Conservation (phyloP, 495 filamentous ascomycete genomes). For the Cercophora newfieldiana region DNA sequence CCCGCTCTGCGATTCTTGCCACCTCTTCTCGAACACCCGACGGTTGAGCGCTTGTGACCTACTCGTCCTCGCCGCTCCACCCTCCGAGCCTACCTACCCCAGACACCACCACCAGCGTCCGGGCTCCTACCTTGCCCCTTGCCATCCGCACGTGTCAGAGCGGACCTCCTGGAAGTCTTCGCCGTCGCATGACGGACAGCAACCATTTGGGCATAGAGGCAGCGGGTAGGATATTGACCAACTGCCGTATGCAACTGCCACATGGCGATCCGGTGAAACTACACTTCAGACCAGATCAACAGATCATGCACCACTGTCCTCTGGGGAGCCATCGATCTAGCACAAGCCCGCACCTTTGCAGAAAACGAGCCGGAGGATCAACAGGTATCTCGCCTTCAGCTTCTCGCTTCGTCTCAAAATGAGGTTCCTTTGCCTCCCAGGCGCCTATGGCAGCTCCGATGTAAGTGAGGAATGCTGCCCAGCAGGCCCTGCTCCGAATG, state of each 20-base stretch:
- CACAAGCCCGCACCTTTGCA: slow-evolving; percentile 4
- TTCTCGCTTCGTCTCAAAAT: slow-evolving; percentile 28
- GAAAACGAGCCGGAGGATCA: slow-evolving; percentile 9
- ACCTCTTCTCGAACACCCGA: background rate
- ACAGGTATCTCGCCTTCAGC: background rate
- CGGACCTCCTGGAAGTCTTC: background rate
- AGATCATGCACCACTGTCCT: slow-evolving; percentile 12
- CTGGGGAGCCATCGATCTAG: slow-evolving; percentile 1
- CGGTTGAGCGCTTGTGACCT: background rate
- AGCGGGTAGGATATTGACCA: slow-evolving; percentile 23
- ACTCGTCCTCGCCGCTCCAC: background rate
- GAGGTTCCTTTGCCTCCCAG: slow-evolving; percentile 46
- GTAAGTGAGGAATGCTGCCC: slow-evolving; percentile 36
- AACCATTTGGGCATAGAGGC: slow-evolving; percentile 3
- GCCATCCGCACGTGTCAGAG: slow-evolving; percentile 9
- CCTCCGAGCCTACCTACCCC: background rate
- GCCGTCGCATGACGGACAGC: slow-evolving; percentile 19
- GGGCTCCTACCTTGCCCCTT: background rate
- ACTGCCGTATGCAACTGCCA: slow-evolving; percentile 26
- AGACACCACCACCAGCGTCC: background rate
- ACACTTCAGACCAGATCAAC: slow-evolving; percentile 10
- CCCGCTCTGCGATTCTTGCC: background rate
- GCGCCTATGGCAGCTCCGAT: slow-evolving; percentile 53
- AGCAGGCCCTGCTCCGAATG: background rate
- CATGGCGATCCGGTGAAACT: slow-evolving; percentile 13